Conservation (phyloP, 805 yeast genomes). For the Wickerhamomyces strasburgensis region DNA sequence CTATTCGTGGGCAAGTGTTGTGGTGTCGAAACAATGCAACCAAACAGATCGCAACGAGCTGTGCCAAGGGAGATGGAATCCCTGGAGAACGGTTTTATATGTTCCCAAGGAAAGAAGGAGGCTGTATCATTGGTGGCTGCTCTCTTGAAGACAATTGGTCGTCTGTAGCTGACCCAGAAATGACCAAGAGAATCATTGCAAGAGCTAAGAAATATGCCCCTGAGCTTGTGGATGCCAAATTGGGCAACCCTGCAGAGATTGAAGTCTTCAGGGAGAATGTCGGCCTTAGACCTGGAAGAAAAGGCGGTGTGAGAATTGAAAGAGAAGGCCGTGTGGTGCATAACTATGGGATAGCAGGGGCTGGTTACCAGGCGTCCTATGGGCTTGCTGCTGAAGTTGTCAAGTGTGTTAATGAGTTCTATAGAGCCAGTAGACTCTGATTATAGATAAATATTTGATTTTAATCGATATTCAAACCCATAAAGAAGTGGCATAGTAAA, state of each 20-base stretch:
- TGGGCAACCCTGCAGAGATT: constrained; percentile 31
- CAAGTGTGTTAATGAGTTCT: constrained; percentile 28
- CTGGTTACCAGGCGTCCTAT: constrained; percentile 71
- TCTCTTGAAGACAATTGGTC: constrained; percentile 28
- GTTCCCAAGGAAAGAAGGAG: constrained; percentile 72
- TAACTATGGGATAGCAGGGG: constrained; percentile 70
- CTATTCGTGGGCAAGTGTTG: constrained; percentile 59
- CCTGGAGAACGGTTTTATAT: constrained; percentile 47
- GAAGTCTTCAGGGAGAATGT: constrained; percentile 49
- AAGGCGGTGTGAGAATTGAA: constrained; percentile 54
- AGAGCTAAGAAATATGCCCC: constrained; percentile 25
- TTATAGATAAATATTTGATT: too few species aligned
- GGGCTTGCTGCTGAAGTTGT: constrained; percentile 54
- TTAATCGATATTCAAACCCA: too few species aligned
- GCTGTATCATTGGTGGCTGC: constrained; percentile 62
- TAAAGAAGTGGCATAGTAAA: too few species aligned
- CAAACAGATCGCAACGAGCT: constrained; percentile 12
- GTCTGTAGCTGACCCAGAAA: constrained; percentile 34
- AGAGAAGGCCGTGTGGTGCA: constrained; percentile 43
- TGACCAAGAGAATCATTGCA: constrained; percentile 40
- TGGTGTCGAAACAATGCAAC: constrained; percentile 29
- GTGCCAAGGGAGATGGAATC: constrained; percentile 29
- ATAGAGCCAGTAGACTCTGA: constrained; percentile 9
- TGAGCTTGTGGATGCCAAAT: constrained; percentile 28
- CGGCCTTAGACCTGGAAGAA: constrained; percentile 65